Base-by-base conservation (phyloP, 2,329 filamentous ascomycete species). In the Clarireedia sp. region DNA sequence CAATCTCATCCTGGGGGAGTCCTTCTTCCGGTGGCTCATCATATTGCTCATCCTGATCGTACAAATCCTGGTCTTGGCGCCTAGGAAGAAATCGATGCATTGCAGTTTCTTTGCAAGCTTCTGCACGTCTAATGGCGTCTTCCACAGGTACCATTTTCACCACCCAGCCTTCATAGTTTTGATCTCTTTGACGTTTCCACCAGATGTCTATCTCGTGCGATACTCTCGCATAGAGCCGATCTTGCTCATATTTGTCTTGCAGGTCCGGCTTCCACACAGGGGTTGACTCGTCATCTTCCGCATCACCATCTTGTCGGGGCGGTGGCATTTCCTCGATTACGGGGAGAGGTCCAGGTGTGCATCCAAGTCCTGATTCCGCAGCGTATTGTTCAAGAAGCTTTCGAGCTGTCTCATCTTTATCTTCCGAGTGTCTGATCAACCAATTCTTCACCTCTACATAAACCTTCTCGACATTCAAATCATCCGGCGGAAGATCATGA, bases 171-270 rank as follows among this genome's bases (percentile, higher is more conserved):
- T 80, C 78, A 57, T 78, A 78, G 62, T 84, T 85, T 2, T 78
- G 78, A 58, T 84, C 79, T 41, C 81, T 75, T 43, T 79, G 79
- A 48, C 75, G 75, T 45, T 80, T 73, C 81, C 82, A 86, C 82
- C 82, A 86, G 2, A 75, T 75, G 64, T 86, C 82, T 50, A 85
- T 78, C 66, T 86, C 82, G 59, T 80, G 74, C 1, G 82, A 86
- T 0, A 85, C 81, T 38, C 79, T 75, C 1, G 80, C 80, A 60
- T 84, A 84, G 9, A 72, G 70, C 29, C 73, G 73, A 64, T 85
- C 81, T 63, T 83, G 79, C 63, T 81, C 76, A 56, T 77, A 81
- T 63, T 81, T 82, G 62, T 82, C 76, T 19, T 71, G 68, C 61
- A 79, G 73, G 38, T 82, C 66, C 14, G 63, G 60, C 51, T 60